These are phyloP conservation scores for Beauveria sp. DNA, from an alignment of 2,329 filamentous ascomycete genomes.

Conservation along the genomic window DNA sequence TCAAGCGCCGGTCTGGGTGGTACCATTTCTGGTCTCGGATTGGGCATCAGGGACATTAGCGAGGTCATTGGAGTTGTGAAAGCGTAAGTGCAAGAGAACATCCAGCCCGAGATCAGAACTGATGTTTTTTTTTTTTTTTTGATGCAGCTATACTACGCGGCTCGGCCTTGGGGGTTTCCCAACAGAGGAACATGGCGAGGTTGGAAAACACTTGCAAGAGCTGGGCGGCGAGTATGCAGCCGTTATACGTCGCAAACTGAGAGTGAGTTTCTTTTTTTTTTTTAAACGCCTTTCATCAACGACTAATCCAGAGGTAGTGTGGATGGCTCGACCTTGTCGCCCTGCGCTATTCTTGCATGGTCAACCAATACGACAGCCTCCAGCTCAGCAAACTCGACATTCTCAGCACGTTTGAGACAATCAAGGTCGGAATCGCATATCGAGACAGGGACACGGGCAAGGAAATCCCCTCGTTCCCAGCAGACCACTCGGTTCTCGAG, in stretches of 20 bases:
- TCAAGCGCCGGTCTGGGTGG: slow-evolving; percentile 21
- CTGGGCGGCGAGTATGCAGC: slow-evolving; percentile 1
- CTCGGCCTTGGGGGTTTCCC: slow-evolving; percentile 56
- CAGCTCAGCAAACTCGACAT: slow-evolving; percentile 48
- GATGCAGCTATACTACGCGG: slow-evolving; percentile 44
- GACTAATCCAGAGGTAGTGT: slow-evolving; percentile 20
- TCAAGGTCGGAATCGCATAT: slow-evolving; percentile 59
- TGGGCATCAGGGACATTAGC: slow-evolving; percentile 46
- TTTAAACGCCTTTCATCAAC: background rate
- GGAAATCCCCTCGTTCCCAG: slow-evolving; percentile 53
- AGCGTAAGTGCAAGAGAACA: slow-evolving; percentile 12
- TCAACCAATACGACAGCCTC: slow-evolving; percentile 57
- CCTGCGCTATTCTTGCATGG: slow-evolving; percentile 51
- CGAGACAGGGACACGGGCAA: slow-evolving; percentile 20
- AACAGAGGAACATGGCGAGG: slow-evolving; percentile 42
- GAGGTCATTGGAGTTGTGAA: slow-evolving; percentile 59
- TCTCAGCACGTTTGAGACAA: slow-evolving; percentile 62
- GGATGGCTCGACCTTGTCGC: slow-evolving; percentile 52
- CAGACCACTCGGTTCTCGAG: slow-evolving; percentile 33
- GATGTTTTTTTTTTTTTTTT: too few relatives aligned
- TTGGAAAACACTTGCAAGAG: slow-evolving; percentile 29
- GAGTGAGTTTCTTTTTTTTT: background rate
- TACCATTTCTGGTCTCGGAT: slow-evolving; percentile 19
- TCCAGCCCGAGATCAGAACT: background rate
- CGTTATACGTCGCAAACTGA: background rate